phyloP scores from a whole-genome alignment of 805 yeast genomes.

The Ogataea glucozyma region DNA sequence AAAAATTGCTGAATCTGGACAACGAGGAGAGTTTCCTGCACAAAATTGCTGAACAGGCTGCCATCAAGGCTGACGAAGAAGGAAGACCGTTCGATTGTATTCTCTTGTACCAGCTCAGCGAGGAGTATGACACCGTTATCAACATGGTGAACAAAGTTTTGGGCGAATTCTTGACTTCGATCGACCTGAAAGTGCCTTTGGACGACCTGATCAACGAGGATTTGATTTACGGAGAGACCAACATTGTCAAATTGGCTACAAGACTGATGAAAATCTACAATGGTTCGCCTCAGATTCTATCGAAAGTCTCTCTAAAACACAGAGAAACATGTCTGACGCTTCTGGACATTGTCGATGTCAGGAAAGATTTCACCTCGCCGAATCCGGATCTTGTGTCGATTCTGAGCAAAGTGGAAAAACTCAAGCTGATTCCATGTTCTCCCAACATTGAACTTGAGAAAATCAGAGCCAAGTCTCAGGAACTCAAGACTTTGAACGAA shows the following conservation, averaged over 20 bases:
- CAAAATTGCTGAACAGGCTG: constrained; percentile 81
- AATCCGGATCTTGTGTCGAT: constrained; percentile 51
- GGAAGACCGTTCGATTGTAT: constrained; percentile 87
- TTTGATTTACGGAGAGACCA: constrained; percentile 42
- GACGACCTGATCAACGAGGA: constrained; percentile 24
- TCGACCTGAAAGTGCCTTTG: constrained; percentile 44
- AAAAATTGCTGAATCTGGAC: constrained; percentile 58
- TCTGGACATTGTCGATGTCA: constrained; percentile 65
- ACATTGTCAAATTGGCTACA: constrained; percentile 47
- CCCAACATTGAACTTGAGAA: constrained; percentile 49
- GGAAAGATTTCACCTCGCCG: constrained; percentile 53
- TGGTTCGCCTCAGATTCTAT: constrained; percentile 59
- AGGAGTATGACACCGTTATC: constrained; percentile 82
- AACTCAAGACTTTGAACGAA: constrained; percentile 63
- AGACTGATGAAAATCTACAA: constrained; percentile 47
- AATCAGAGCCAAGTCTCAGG: constrained; percentile 67
- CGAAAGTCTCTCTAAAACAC: constrained; percentile 52
- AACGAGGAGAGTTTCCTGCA: constrained; percentile 61
- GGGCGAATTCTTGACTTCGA: constrained; percentile 72
- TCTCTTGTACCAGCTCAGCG: constrained; percentile 81
- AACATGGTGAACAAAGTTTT: constrained; percentile 70
- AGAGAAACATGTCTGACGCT: constrained; percentile 67
- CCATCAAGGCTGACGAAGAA: constrained; percentile 84
- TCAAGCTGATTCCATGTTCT: constrained; percentile 68
- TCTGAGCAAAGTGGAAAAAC: constrained; percentile 51